phyloP scores from a whole-genome alignment of 2,329 filamentous ascomycete genomes.

The Diplodia sapinea region DNA sequence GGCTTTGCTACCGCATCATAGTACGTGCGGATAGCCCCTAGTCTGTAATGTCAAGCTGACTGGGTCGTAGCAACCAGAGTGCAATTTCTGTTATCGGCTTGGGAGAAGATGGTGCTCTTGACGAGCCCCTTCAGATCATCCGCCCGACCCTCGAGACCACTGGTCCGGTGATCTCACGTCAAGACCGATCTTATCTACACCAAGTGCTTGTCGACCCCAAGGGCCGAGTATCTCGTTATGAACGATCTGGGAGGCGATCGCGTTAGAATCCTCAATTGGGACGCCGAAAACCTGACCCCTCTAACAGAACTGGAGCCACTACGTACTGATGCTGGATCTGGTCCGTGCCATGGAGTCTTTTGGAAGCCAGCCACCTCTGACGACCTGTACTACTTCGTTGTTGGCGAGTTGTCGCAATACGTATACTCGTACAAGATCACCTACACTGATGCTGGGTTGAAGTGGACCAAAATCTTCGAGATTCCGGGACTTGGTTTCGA shows the following conservation, averaged over 20 bases:
- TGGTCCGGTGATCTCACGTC: constrained; percentile 52
- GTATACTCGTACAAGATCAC: constrained; percentile 63
- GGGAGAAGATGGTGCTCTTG: constrained; percentile 31
- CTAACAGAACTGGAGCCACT: constrained; percentile 56
- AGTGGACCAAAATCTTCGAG: constrained; percentile 58
- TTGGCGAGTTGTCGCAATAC: constrained; percentile 64
- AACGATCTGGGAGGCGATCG: constrained; percentile 71
- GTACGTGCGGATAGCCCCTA: background rate
- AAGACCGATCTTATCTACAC: constrained; percentile 68
- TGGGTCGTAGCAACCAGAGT: constrained; percentile 38
- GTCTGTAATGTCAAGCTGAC: background rate
- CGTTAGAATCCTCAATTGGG: constrained; percentile 64
- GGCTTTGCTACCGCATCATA: constrained; percentile 53
- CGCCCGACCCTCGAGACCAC: constrained; percentile 47
- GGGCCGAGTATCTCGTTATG: constrained; percentile 63
- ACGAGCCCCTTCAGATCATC: constrained; percentile 49
- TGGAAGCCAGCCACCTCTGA: constrained; percentile 39
- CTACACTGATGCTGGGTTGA: constrained; percentile 54
- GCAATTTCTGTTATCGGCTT: constrained; percentile 45
- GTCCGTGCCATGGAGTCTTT: constrained; percentile 70
- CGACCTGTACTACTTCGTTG: constrained; percentile 59
- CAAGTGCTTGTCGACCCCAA: constrained; percentile 70
- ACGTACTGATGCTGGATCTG: constrained; percentile 58
- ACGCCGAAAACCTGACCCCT: constrained; percentile 51
- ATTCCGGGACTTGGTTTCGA: constrained; percentile 48